These are phyloP conservation scores for Chaetomiaceae sp. DNA, from an alignment of 2,329 filamentous ascomycete genomes.

Conservation along the genomic window DNA sequence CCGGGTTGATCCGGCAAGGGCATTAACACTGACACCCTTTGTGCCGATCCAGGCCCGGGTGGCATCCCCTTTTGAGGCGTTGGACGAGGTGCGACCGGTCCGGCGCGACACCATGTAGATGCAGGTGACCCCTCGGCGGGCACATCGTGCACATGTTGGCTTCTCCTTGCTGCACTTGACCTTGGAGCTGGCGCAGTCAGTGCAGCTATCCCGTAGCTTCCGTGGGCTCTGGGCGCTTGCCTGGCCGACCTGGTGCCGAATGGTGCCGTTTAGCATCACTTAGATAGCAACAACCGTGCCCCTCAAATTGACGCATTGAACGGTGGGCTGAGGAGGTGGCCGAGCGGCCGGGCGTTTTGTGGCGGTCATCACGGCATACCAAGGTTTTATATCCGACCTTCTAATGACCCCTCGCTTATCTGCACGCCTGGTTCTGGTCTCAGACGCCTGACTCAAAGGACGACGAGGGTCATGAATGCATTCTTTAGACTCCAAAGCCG, in stretches of 20 bases:
- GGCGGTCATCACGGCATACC: no score
- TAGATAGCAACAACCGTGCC: no score
- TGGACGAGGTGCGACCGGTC: constrained; percentile 12
- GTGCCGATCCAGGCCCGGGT: neutral
- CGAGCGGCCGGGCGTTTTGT: no score
- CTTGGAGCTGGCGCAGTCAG: constrained; percentile 36
- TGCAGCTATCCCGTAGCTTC: constrained; percentile 36
- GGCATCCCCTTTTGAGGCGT: neutral
- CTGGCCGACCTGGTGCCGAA: neutral
- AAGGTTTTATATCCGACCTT: no score
- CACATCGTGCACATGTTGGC: constrained; percentile 34
- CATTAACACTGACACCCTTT: neutral
- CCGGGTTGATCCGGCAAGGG: neutral
- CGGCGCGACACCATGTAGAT: constrained; percentile 30
- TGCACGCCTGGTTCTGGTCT: no score
- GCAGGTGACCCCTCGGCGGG: constrained; percentile 29
- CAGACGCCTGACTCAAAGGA: no score
- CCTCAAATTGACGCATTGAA: no score
- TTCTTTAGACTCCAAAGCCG: no score
- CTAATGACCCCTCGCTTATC: no score
- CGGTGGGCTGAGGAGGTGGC: no score
- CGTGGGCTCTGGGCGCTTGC: constrained; percentile 2
- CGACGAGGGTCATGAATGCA: no score
- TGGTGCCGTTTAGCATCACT: constrained; percentile 1
- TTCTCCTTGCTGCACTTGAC: constrained; percentile 34